Evolutionary conservation across 345 rosid species (phyloP).

Genomic region (Salix exigua): DNA sequence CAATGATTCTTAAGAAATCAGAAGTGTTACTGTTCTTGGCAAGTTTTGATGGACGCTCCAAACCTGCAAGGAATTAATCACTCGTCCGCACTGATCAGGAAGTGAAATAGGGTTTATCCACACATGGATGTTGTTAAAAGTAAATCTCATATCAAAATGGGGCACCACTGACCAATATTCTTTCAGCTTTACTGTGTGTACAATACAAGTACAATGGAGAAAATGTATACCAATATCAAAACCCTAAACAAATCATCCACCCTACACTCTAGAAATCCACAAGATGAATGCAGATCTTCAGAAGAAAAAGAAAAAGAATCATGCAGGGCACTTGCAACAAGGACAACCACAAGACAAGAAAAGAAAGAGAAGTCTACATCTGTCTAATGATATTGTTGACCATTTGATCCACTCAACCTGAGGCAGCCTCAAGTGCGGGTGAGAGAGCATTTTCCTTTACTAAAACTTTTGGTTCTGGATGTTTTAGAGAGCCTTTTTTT

Average conservation of each 20-base stretch:
- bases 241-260: not conserved
- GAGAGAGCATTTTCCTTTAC: slow-evolving; percentile 21
- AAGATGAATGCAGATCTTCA: not conserved
- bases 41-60: not conserved
- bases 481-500: slow-evolving; percentile 10
- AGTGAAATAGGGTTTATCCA: not conserved
- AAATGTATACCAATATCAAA: not conserved
- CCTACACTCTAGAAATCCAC: slow-evolving; percentile 8
- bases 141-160: not conserved
- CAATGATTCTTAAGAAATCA: not conserved
- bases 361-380: slow-evolving; percentile 41
- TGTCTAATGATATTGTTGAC: slow-evolving; percentile 57
- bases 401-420: slow-evolving; percentile 31
- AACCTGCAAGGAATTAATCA: not conserved
- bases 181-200: slow-evolving; percentile 16
- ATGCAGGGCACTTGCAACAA: not conserved
- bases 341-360: slow-evolving; percentile 41
- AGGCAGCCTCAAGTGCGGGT: slow-evolving; percentile 16
- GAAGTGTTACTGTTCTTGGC: not conserved
- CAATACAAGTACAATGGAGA: slow-evolving; percentile 33
- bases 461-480: slow-evolving; percentile 12
- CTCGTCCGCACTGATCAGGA: not conserved
- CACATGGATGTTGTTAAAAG: too few species aligned
- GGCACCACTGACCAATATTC: not conserved
- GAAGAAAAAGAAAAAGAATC: not conserved